Evolutionary conservation across 495 filamentous ascomycete genomes (phyloP).

Genomic region (Lichenothelia convexa): DNA sequence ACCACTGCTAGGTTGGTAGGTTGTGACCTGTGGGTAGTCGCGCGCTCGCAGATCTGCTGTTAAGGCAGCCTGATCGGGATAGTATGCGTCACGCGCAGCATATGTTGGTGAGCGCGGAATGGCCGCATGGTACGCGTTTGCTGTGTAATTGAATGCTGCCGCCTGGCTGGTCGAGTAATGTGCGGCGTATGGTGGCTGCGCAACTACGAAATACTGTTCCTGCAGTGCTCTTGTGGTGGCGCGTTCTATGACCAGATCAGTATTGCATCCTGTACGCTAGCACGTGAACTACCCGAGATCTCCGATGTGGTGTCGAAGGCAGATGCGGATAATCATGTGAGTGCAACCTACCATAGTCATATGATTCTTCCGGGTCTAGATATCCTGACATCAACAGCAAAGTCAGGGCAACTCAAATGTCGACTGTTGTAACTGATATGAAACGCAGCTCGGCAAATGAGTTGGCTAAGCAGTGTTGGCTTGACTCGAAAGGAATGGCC

Average conservation of each 20-base stretch:
- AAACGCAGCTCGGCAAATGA: no score
- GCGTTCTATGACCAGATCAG: slow-evolving; percentile 16
- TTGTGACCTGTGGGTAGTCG: slow-evolving; percentile 40
- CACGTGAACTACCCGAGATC: slow-evolving; percentile 13
- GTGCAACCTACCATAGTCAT: slow-evolving; percentile 28
- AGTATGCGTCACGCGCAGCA: slow-evolving; percentile 21
- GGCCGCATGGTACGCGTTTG: slow-evolving; percentile 14
- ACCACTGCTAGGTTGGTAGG: slow-evolving; percentile 49
- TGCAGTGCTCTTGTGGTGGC: slow-evolving; percentile 24
- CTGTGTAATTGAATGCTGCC: slow-evolving; percentile 18
- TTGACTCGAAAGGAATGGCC: no score
- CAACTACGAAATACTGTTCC: slow-evolving; percentile 16
- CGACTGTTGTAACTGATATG: slow-evolving; percentile 11
- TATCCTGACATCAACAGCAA: slow-evolving; percentile 37
- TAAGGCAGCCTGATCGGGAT: slow-evolving; percentile 34
- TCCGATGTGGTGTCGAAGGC: no score
- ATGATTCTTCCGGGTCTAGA: slow-evolving; percentile 28
- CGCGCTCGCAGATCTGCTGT: slow-evolving; percentile 32
- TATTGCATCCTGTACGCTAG: slow-evolving; percentile 8
- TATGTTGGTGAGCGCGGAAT: slow-evolving; percentile 15
- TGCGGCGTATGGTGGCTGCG: slow-evolving; percentile 19
- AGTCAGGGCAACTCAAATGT: slow-evolving; percentile 9
- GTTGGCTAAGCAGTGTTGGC: no score
- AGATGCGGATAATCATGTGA: slow-evolving; percentile 15
- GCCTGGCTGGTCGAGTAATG: slow-evolving; percentile 19